Conservation (phyloP, 2,329 filamentous ascomycete genomes). For the Aureobasidium sp. region DNA sequence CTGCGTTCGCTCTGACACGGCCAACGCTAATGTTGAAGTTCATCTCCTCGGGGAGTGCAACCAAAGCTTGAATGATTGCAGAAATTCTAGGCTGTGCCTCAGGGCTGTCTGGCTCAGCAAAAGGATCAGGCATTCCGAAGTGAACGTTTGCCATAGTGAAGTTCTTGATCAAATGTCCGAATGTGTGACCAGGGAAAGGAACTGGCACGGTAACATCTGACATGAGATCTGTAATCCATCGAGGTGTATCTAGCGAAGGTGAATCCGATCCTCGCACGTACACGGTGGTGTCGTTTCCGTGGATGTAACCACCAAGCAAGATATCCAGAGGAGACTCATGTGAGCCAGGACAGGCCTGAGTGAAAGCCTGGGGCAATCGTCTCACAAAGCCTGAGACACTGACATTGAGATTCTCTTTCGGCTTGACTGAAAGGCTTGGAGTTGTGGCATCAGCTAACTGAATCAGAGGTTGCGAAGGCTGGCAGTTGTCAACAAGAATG, state of each 20-base stretch:
- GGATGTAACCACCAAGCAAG: conserved; percentile 73
- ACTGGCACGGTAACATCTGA: conserved; percentile 76
- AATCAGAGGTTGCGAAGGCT: conserved; percentile 63
- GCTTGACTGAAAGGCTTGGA: conserved; percentile 57
- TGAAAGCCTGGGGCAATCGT: conserved; percentile 67
- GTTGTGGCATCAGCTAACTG: conserved; percentile 71
- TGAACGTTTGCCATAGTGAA: conserved; percentile 81
- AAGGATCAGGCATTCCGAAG: conserved; percentile 75
- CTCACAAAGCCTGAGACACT: conserved; percentile 66
- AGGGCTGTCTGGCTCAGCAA: conserved; percentile 67
- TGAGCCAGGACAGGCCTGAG: conserved; percentile 65
- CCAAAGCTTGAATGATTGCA: conserved; percentile 71
- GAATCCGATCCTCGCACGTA: conserved; percentile 74
- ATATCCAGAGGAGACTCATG: conserved; percentile 76
- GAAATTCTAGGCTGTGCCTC: conserved; percentile 72
- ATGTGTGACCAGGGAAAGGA: conserved; percentile 71
- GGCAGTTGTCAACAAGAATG: conserved; percentile 77
- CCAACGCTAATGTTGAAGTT: conserved; percentile 77
- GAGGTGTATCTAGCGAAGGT: conserved; percentile 60
- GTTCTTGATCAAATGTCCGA: conserved; percentile 78
- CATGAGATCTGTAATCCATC: conserved; percentile 75
- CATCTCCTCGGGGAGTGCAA: conserved; percentile 75
- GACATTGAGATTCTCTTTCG: conserved; percentile 60
- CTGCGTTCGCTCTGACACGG: conserved; percentile 65
- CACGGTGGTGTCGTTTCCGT: conserved; percentile 69